Conservation (phyloP, 2,329 filamentous ascomycete genomes). For the Phaeophleospora eucalypticola region DNA sequence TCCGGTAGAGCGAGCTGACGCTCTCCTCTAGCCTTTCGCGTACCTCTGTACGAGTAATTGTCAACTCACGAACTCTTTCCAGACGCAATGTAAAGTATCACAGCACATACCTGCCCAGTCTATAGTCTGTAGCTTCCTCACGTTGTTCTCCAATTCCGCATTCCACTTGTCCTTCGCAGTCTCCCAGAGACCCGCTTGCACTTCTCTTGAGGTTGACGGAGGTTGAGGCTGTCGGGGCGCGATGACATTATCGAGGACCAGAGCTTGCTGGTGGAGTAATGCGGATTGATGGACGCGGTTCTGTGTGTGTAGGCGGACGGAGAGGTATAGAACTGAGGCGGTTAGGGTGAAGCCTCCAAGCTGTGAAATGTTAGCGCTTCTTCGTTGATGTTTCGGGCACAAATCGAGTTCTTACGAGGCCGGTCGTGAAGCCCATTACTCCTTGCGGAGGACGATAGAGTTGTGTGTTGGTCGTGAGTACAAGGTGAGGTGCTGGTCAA, state of each 20-base stretch:
- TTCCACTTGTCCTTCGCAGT: conserved; percentile 51
- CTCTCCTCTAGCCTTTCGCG: conserved; percentile 41
- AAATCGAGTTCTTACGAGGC: conserved; percentile 43
- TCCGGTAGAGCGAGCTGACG: conserved; percentile 31
- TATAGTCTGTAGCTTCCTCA: conserved; percentile 41
- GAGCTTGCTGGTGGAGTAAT: conserved; percentile 44
- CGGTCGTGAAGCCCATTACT: conserved; percentile 47
- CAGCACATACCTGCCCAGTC: conserved; percentile 39
- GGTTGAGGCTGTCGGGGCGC: conserved; percentile 40
- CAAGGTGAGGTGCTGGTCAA: conserved; percentile 5
- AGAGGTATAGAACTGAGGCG: conserved; percentile 40
- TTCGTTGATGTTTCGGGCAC: background rate
- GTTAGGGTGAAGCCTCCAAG: conserved; percentile 50
- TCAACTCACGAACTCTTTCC: background rate
- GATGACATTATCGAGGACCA: conserved; percentile 42
- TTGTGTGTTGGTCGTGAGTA: background rate
- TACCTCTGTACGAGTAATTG: conserved; percentile 7
- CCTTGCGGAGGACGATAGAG: background rate
- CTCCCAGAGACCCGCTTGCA: conserved; percentile 40
- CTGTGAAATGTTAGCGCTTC: conserved; percentile 27
- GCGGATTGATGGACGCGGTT: conserved; percentile 45
- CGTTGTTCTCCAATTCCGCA: conserved; percentile 41
- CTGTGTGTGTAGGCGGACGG: conserved; percentile 41
- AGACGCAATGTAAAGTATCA: background rate
- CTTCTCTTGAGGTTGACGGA: conserved; percentile 37